Evolutionary conservation across 1,139 yeast species (phyloP).

Genomic region (Candida sanyaensis): DNA sequence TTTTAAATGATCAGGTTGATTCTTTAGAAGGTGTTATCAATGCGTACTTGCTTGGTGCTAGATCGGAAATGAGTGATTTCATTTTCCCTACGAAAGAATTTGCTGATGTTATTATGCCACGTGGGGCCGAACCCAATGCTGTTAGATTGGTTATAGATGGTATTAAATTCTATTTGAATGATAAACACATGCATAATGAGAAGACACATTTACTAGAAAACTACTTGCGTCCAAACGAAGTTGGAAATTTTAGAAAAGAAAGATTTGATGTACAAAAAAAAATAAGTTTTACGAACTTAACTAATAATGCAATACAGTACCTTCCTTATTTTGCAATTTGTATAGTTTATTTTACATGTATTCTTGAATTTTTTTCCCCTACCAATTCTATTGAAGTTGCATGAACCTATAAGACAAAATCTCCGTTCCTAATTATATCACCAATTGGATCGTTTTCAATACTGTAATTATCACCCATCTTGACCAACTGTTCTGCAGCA

Average conservation of each 20-base stretch:
- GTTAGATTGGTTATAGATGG: slow-evolving; percentile 77
- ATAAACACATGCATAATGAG: slow-evolving; percentile 18
- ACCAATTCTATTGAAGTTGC: neutral
- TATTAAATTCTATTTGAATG: slow-evolving; percentile 35
- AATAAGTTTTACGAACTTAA: slow-evolving; percentile 52
- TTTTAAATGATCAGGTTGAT: slow-evolving; percentile 23
- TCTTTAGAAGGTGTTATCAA: slow-evolving; percentile 54
- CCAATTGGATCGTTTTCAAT: slow-evolving; percentile 50
- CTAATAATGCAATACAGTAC: slow-evolving; percentile 14
- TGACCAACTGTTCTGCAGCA: slow-evolving; percentile 35
- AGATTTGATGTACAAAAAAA: slow-evolving; percentile 49
- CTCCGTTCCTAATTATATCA: slow-evolving; percentile 28
- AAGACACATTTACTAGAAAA: slow-evolving; percentile 16
- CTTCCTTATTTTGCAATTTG: too few relatives aligned
- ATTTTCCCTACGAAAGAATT: slow-evolving; percentile 74
- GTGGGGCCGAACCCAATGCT: slow-evolving; percentile 67
- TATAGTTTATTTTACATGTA: too few relatives aligned
- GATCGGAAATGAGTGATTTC: slow-evolving; percentile 75
- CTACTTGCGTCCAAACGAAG: slow-evolving; percentile 26
- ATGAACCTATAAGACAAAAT: slow-evolving; percentile 4
- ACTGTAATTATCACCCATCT: slow-evolving; percentile 35
- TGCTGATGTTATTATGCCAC: slow-evolving; percentile 83
- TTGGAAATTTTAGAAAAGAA: slow-evolving; percentile 36
- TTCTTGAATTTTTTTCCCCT: neutral
- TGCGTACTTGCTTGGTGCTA: slow-evolving; percentile 62